A percentile compares a stretch with the other conserved stretches of the same genome.
Evolutionary conservation across 2,329 filamentous ascomycete genomes (phyloP).

Genomic region (Microcyclospora pomicola): DNA sequence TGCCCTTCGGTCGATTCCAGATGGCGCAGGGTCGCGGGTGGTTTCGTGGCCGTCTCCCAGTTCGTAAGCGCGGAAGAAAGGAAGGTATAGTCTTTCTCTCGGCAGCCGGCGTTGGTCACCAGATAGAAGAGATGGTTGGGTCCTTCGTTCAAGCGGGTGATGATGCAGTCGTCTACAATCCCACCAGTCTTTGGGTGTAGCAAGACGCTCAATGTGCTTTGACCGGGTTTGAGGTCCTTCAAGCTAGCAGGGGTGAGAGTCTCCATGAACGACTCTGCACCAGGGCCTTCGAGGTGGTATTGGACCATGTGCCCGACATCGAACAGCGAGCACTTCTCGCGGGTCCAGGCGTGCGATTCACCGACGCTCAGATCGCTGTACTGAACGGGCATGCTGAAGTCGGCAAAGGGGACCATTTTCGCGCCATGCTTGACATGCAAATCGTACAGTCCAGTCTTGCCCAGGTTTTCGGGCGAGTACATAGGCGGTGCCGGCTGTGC

Average conservation of each 20-base stretch:
- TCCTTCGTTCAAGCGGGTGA: conserved; percentile 57
- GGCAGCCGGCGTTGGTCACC: conserved; percentile 86
- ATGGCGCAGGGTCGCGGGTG: conserved; percentile 18
- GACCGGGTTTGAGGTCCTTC: conserved; percentile 47
- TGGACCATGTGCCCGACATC: conserved; percentile 95
- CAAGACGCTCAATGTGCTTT: conserved; percentile 72
- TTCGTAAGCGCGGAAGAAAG: conserved; percentile 53
- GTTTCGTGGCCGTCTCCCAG: conserved; percentile 40
- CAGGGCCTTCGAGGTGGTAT: conserved; percentile 69
- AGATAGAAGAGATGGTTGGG: conserved; percentile 57
- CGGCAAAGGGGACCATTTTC: conserved; percentile 95
- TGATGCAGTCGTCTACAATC: conserved; percentile 87
- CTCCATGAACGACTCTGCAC: conserved; percentile 69
- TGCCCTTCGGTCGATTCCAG: conserved; percentile 31
- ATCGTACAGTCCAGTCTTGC: conserved; percentile 58
- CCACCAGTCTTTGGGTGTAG: conserved; percentile 69
- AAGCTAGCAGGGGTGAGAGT: conserved; percentile 67
- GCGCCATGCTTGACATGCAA: conserved; percentile 64
- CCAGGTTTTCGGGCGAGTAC: conserved; percentile 17
- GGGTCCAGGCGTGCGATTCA: conserved; percentile 82
- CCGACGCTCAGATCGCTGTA: conserved; percentile 65
- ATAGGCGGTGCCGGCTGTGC: conserved; percentile 17
- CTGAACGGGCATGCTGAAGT: conserved; percentile 84
- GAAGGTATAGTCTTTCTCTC: conserved; percentile 75
- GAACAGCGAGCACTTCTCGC: conserved; percentile 77